phyloP scores from a whole-genome alignment of 2,329 filamentous ascomycete genomes.

The Furcasterigmium sp. region DNA sequence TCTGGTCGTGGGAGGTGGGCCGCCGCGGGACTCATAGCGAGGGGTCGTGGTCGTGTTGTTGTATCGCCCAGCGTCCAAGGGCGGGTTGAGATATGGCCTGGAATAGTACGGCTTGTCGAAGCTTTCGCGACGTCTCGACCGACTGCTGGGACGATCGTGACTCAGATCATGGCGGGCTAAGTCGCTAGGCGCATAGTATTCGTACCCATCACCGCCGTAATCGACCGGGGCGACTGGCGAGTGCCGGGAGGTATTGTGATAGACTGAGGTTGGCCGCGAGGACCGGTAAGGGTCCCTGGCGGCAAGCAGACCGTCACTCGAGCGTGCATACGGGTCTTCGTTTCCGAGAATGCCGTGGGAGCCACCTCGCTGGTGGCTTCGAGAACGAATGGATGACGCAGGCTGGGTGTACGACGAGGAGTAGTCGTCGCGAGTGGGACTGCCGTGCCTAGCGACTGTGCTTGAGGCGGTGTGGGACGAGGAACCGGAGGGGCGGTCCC shows the following conservation, averaged over 20 bases:
- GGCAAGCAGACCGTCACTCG: slow-evolving; percentile 35
- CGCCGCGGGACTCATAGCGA: slow-evolving; percentile 34
- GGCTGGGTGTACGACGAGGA: slow-evolving; percentile 51
- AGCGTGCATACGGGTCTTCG: slow-evolving; percentile 41
- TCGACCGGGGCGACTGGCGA: slow-evolving; percentile 33
- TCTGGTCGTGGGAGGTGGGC: slow-evolving; percentile 63
- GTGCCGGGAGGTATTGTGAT: slow-evolving; percentile 36
- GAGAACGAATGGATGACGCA: slow-evolving; percentile 50
- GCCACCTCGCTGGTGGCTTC: slow-evolving; percentile 35
- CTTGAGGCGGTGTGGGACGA: slow-evolving; percentile 24
- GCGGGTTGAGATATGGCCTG: slow-evolving; percentile 44
- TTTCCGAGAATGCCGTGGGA: slow-evolving; percentile 44
- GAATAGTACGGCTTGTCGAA: slow-evolving; percentile 46
- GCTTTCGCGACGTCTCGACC: slow-evolving; percentile 45
- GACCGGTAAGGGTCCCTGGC: slow-evolving; percentile 41
- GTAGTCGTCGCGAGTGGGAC: slow-evolving; percentile 47
- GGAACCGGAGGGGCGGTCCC: slow-evolving; percentile 31
- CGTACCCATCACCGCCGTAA: slow-evolving; percentile 55
- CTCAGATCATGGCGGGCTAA: slow-evolving; percentile 57
- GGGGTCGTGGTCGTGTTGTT: slow-evolving; percentile 22
- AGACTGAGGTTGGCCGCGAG: slow-evolving; percentile 39
- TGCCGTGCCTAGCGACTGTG: slow-evolving; percentile 25
- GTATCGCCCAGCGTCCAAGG: slow-evolving; percentile 16
- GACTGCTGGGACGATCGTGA: slow-evolving; percentile 36
- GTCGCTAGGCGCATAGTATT: slow-evolving; percentile 60